Base-by-base conservation (phyloP, 2,329 filamentous ascomycete genomes). In the Paracoccidioides lutzii region DNA sequence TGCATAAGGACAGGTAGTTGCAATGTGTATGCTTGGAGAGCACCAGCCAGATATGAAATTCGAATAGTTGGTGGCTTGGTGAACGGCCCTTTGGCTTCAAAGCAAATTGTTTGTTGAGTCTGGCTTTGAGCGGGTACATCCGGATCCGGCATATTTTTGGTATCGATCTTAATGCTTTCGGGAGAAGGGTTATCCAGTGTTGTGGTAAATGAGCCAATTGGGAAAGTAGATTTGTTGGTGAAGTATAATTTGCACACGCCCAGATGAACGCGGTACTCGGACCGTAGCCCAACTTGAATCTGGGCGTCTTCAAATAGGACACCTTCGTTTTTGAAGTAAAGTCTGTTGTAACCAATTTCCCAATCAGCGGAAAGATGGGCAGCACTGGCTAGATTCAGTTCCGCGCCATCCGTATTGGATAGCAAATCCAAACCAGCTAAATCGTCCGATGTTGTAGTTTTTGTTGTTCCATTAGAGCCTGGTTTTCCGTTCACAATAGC, bases 241-340 rank as follows among this genome's bases (percentile, higher is more conserved):
- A 97, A 95, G 71, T 97, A 98, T 53, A 95, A 75, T 64, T 98
- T 97, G 59, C 98, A 76, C 65, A 93, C 95, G 44, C 93, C 93
- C 75, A 96, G 85, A 67, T 95, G 88, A n/a, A 85, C 88, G 58
- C 93, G 85, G 69, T 96, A 98, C 72, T 98, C 93, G 8, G 90
- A 94, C 40, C 93, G 84, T 53, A 97, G 74, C 37, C 93, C 93
- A 43, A 98, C 80, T 67, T 98, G 91, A 54, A 98, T 81, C 71
- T 98, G 93, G 0, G 85, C 85, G 67, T 98, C 93, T 71, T 98
- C 90, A 67, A 96, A 98, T 0, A 98, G 77, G 7, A 98, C 81
- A 55, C 93, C 93, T 67, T 97, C 90, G 0, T 85, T 74, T 55
- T 79, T 80, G 52, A 95, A 81, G 62, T 95, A 78, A 14, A 98